phyloP scores from a whole-genome alignment of 2,329 filamentous ascomycete genomes.

The Colletotrichum truncatum region DNA sequence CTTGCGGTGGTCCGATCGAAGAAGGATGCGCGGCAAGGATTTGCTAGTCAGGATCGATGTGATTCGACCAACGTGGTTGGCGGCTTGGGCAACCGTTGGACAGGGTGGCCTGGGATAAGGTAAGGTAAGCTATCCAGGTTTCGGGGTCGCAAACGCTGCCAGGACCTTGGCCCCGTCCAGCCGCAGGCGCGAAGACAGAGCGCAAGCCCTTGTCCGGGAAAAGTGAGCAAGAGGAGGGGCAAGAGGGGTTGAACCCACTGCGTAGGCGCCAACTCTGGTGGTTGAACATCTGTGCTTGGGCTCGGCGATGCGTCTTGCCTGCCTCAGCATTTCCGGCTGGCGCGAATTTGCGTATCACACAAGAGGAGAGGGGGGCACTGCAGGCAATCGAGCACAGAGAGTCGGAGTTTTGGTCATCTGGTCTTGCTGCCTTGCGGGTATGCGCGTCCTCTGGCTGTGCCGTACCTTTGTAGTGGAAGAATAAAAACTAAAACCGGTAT shows the following conservation, averaged over 20 bases:
- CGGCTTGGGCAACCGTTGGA: conserved; percentile 2
- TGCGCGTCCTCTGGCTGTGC: neutral
- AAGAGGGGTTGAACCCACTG: neutral
- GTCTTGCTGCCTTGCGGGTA: neutral
- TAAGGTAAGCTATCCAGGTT: conserved; percentile 6
- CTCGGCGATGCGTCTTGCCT: neutral
- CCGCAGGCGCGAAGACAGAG: neutral
- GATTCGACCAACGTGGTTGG: conserved; percentile 21
- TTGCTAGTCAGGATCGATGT: conserved; percentile 6
- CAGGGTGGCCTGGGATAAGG: conserved; percentile 6
- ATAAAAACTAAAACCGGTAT: neutral
- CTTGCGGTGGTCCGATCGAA: conserved; percentile 22
- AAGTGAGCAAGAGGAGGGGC: neutral
- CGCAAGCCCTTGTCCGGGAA: neutral
- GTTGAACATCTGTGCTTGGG: neutral
- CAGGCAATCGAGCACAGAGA: neutral
- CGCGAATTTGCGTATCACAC: neutral
- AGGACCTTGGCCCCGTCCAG: conserved; percentile 16
- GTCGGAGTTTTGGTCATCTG: neutral
- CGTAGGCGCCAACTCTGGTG: no score
- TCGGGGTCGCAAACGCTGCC: neutral
- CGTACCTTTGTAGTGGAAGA: no score
- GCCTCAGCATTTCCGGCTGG: neutral
- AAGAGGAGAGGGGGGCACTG: neutral
- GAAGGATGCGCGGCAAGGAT: conserved; percentile 27